Conservation (phyloP, 2,329 filamentous ascomycete genomes). For the Volutella citrinella region DNA sequence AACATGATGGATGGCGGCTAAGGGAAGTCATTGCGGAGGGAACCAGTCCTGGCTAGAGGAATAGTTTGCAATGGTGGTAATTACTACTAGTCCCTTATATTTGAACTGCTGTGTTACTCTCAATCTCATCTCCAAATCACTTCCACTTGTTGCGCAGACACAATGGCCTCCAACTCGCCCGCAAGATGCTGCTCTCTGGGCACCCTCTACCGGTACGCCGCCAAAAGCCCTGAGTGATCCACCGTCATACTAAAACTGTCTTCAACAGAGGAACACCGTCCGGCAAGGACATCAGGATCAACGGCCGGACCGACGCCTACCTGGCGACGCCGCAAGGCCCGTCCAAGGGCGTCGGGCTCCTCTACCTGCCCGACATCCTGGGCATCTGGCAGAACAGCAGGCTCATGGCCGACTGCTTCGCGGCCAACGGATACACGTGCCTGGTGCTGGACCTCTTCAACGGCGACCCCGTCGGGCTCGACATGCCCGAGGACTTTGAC, state of each 20-base stretch:
- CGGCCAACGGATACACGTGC: constrained; percentile 29
- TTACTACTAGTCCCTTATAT: no score
- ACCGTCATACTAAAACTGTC: no score
- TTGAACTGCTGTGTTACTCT: no score
- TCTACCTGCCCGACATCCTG: constrained; percentile 46
- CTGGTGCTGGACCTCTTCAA: constrained; percentile 33
- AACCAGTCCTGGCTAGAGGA: no score
- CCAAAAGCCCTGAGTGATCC: no score
- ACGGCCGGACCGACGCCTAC: constrained; percentile 42
- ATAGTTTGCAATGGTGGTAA: no score
- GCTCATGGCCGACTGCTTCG: constrained; percentile 36
- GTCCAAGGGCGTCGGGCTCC: constrained; percentile 34
- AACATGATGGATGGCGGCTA: no score
- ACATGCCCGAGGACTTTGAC: constrained; percentile 31
- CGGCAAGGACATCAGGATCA: constrained; percentile 39
- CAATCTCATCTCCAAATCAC: no score
- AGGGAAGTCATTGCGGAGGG: no score
- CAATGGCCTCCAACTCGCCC: constrained; percentile 54
- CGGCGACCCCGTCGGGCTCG: constrained; percentile 41
- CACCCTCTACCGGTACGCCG: constrained; percentile 47
- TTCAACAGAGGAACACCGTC: constrained; percentile 38
- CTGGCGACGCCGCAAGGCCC: constrained; percentile 40
- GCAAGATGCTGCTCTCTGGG: constrained; percentile 51
- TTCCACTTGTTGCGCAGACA: no score
- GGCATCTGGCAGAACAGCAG: constrained; percentile 45